Conservation (phyloP, 2,329 filamentous ascomycete species). For the Trichoderma sp. region DNA sequence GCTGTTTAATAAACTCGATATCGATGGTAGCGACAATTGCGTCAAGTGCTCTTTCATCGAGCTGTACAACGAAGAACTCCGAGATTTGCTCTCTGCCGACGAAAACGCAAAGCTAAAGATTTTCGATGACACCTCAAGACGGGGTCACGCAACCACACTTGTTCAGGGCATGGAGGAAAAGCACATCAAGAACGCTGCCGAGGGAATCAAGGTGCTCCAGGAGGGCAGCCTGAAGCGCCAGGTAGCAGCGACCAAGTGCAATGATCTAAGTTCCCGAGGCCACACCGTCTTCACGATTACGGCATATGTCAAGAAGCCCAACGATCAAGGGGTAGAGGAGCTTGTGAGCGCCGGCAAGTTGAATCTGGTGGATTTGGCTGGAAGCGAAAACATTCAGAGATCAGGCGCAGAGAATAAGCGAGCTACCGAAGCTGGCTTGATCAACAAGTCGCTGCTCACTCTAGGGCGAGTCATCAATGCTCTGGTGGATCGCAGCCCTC, state of each 20-base stretch:
- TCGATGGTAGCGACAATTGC: constrained; percentile 76
- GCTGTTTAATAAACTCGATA: constrained; percentile 81
- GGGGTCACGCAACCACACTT: constrained; percentile 79
- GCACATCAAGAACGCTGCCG: constrained; percentile 80
- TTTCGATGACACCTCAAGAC: constrained; percentile 85
- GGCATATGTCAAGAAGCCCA: constrained; percentile 79
- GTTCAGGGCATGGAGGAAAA: constrained; percentile 98
- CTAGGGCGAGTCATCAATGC: constrained; percentile 97
- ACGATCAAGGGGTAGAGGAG: constrained; percentile 83
- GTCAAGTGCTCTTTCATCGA: constrained; percentile 99
- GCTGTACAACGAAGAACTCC: constrained; percentile 95
- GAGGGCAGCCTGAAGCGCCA: constrained; percentile 90
- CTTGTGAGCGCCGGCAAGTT: constrained; percentile 89
- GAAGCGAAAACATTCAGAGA: constrained; percentile 95
- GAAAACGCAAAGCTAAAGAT: constrained; percentile 90
- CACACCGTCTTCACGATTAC: constrained; percentile 98
- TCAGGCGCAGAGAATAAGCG: constrained; percentile 98
- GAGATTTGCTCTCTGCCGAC: constrained; percentile 81
- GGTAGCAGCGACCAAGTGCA: constrained; percentile 99
- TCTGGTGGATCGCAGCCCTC: constrained; percentile 82
- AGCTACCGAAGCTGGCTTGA: constrained; percentile 90
- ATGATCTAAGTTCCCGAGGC: constrained; percentile 93
- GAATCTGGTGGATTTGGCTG: constrained; percentile 93
- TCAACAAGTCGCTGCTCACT: constrained; percentile 96
- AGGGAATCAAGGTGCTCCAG: constrained; percentile 86